phyloP scores from a whole-genome alignment of 805 yeast species.

The Candida incommunis region DNA sequence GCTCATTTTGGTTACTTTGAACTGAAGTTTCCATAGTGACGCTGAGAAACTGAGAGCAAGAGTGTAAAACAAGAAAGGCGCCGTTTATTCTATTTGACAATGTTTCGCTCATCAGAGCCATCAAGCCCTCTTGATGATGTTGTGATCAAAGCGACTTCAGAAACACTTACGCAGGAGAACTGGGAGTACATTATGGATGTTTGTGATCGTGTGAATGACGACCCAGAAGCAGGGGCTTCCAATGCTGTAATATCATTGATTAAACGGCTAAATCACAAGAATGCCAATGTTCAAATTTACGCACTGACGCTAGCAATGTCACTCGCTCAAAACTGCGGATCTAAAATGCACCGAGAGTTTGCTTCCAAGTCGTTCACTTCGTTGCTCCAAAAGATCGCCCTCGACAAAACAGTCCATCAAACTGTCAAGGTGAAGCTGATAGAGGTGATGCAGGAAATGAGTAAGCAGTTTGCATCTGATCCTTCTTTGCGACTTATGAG shows the following conservation, averaged over 20 bases:
- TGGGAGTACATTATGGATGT: conserved; percentile 52
- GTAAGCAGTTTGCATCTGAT: conserved; percentile 51
- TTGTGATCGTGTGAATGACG: conserved; percentile 49
- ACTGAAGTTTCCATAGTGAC: no score
- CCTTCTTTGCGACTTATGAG: conserved; percentile 62
- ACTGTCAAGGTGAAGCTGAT: conserved; percentile 52
- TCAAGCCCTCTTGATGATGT: conserved; percentile 15
- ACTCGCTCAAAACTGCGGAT: conserved; percentile 66
- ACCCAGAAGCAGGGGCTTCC: conserved; percentile 42
- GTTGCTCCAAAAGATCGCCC: conserved; percentile 33
- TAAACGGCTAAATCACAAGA: conserved; percentile 32
- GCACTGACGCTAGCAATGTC: conserved; percentile 39
- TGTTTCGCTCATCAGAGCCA: conserved; percentile 15
- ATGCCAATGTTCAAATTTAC: conserved; percentile 55
- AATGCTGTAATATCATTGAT: conserved; percentile 33
- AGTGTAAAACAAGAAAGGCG: no score
- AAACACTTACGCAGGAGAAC: conserved; percentile 48
- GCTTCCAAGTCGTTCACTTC: conserved; percentile 42
- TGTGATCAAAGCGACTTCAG: conserved; percentile 43
- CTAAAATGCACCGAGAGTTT: conserved; percentile 47
- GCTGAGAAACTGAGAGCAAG: no score
- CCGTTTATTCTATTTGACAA: conserved; percentile 1
- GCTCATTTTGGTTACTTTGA: no score
- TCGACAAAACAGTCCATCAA: conserved; percentile 44
- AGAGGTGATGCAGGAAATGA: conserved; percentile 54